These are phyloP conservation scores for Penicillium roqueforti DNA, from an alignment of 495 filamentous ascomycete species.

Conservation along the genomic window DNA sequence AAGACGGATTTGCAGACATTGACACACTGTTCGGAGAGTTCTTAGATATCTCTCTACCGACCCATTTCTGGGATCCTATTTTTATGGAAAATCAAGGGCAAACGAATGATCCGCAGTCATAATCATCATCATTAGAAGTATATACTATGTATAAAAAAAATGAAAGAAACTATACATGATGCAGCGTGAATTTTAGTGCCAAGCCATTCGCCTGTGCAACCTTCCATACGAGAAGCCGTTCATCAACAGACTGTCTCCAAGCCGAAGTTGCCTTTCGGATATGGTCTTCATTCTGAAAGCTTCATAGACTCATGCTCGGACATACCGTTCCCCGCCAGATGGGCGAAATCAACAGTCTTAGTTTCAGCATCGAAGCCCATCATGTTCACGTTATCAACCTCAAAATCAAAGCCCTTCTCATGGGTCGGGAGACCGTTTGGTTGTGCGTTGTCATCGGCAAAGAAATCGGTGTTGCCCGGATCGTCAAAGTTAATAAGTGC, in stretches of 20 bases:
- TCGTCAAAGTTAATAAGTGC: slow-evolving; percentile 49
- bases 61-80: slow-evolving; percentile 44
- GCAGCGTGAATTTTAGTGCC: neutral
- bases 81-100: slow-evolving; percentile 22
- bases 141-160: slow-evolving; percentile 6
- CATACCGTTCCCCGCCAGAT: slow-evolving; percentile 15
- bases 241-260: neutral
- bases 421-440: slow-evolving; percentile 6
- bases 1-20: slow-evolving; percentile 34
- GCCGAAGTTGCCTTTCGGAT: neutral
- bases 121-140: slow-evolving; percentile 15
- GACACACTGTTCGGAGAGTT: slow-evolving; percentile 42
- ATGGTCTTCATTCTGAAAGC: neutral
- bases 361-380: slow-evolving; percentile 30
- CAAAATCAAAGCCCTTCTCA: slow-evolving; percentile 26
- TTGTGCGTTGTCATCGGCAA: slow-evolving; percentile 28
- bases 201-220: neutral
- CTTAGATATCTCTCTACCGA: slow-evolving; percentile 38
- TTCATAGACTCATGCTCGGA: neutral
- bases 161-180: slow-evolving; percentile 8
- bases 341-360: slow-evolving; percentile 29
- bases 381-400: slow-evolving; percentile 25
- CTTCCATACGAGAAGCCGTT: neutral
- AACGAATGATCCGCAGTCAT: slow-evolving; percentile 2
- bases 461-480: slow-evolving; percentile 34